Evolutionary conservation across 768 basidiomycete species (phyloP), one percentile per base, ranked within the genome.

Genomic region (Polyporus arcularius): DNA sequence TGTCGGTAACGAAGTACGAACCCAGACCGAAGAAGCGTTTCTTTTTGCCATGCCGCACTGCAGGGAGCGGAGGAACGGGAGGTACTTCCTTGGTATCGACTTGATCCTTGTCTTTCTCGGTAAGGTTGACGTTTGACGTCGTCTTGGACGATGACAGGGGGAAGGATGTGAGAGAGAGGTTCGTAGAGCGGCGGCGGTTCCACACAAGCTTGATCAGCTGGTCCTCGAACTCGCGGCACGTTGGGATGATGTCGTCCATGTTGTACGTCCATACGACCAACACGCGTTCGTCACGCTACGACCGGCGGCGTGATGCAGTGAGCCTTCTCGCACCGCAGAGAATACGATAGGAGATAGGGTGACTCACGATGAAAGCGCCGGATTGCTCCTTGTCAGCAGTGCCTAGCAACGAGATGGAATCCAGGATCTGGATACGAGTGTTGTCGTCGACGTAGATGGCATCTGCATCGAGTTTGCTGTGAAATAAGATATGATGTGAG

Each of bases 331-430:
- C 16, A 45, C 7, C 43, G 43, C n/a, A 5, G 43, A 10, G 21
- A 7, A 45, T 26, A 26, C 21, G 43, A 45, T 45, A 15, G n/a
- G n/a, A 4, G 42, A 47, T 18, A 48, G 5, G 15, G 12, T 14
- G 26, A 79, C 83, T 70, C 71, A 89, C 90, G 55, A 94, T 82
- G 71, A 96, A 96, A 8, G 94, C 94, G 21, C 88, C 94, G 53
- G 89, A 93, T 68, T 95, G 93, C 70, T 95, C 93, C 76, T 94
- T 95, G 71, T 95, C 90, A 11, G 92, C 92, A 47, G 82, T 80
- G 3, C 87, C 84, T 43, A 96, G 78, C 53, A 83, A 78, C 53
- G 71, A 68, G 64, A 95, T 85, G 15, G 83, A 83, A 60, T 91
- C 88, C 30, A 96, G 72, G 57, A 96, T 85, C 73, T 96, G 94